phyloP scores from a whole-genome alignment of 345 rosid species.

The Laguncularia racemosa region DNA sequence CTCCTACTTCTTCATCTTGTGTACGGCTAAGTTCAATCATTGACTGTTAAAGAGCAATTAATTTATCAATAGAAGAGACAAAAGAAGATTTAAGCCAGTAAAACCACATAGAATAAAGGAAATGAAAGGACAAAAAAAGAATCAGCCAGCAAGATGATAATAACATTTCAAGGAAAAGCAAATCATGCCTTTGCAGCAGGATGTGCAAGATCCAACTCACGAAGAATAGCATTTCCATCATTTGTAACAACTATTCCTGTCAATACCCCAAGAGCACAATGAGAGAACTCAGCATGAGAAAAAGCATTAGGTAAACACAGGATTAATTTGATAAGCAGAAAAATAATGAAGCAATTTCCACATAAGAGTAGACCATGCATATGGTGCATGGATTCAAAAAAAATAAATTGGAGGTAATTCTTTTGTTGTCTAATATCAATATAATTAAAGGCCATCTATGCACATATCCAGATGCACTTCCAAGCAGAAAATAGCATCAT shows the following conservation, averaged over 20 bases:
- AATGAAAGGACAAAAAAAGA: background rate
- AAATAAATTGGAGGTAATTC: no score
- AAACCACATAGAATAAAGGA: background rate
- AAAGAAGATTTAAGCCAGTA: background rate
- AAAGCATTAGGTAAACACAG: no score
- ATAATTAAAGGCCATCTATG: no score
- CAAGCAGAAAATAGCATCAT: no score
- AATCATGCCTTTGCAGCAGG: conserved; percentile 85
- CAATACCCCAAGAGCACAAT: background rate
- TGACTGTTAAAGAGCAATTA: conserved; percentile 42
- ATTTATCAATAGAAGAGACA: background rate
- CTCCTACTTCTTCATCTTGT: conserved; percentile 98
- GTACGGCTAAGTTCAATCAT: conserved; percentile 96
- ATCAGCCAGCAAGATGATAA: background rate
- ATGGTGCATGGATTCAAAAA: no score
- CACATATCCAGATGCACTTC: no score
- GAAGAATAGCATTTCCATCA: conserved; percentile 93
- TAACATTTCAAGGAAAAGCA: background rate
- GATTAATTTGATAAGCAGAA: background rate
- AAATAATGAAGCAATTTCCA: background rate
- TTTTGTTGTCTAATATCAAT: no score
- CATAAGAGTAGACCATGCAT: background rate
- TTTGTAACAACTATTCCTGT: conserved; percentile 91
- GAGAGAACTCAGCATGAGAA: background rate
- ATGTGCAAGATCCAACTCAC: conserved; percentile 86